These are phyloP conservation scores for Ophiostoma perfectum DNA, from an alignment of 2,329 filamentous ascomycete genomes.

Conservation along the genomic window DNA sequence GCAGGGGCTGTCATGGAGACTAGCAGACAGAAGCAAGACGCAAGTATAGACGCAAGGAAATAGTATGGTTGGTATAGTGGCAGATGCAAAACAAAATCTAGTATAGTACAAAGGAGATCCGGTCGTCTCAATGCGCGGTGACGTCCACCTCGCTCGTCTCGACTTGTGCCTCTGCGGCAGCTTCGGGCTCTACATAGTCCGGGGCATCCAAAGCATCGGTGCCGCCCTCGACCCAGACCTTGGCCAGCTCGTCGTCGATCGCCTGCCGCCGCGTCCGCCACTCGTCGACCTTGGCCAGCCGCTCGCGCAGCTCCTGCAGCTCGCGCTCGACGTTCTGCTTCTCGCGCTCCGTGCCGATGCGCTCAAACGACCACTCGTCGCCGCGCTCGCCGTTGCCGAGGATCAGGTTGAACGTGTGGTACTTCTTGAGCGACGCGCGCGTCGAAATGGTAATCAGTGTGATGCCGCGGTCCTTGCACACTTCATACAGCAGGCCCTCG, in stretches of 20 bases:
- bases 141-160: background rate
- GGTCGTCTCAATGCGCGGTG: too few relatives aligned
- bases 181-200: constrained; percentile 36
- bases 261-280: constrained; percentile 74
- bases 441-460: constrained; percentile 96
- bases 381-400: constrained; percentile 74
- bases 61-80: too few relatives aligned
- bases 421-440: constrained; percentile 87
- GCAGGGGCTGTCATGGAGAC: too few relatives aligned
- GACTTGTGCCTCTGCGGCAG: background rate
- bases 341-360: constrained; percentile 88
- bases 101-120: too few relatives aligned
- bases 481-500: constrained; percentile 88
- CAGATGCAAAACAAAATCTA: too few relatives aligned
- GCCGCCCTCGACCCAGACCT: constrained; percentile 52
- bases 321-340: constrained; percentile 92
- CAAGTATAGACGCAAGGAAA: too few relatives aligned
- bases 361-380: constrained; percentile 87
- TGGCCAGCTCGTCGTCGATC: constrained; percentile 74
- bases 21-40: too few relatives aligned
- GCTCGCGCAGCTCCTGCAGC: constrained; percentile 73
- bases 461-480: constrained; percentile 86
- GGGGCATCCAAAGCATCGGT: constrained; percentile 47
- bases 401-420: constrained; percentile 85
- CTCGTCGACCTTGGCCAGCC: constrained; percentile 72